Conservation (phyloP, 1,284 basidiomycete species). For the Flammula alnicola region DNA sequence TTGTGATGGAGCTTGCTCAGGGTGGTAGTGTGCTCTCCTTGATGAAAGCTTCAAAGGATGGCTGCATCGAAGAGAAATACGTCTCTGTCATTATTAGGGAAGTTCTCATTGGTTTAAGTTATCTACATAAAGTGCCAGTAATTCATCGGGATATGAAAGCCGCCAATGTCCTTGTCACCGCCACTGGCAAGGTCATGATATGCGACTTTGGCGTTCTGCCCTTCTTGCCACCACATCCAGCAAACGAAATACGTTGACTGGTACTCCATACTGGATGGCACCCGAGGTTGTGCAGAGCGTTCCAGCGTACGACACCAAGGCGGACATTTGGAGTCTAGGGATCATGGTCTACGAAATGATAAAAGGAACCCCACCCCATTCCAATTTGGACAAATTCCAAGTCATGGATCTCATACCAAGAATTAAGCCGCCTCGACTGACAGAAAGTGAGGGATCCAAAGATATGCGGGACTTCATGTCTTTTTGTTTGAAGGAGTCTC, state of each 20-base stretch:
- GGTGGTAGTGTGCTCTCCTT: constrained; percentile 95
- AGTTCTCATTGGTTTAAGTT: constrained; percentile 83
- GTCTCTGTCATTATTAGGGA: constrained; percentile 90
- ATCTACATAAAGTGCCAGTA: constrained; percentile 92
- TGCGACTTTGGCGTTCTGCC: constrained; percentile 98
- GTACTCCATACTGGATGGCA: constrained; percentile 99
- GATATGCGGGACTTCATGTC: constrained; percentile 92
- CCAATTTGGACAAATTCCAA: constrained; percentile 85
- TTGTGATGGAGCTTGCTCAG: constrained; percentile 97
- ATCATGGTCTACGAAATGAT: constrained; percentile 96
- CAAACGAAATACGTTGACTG: constrained; percentile 94
- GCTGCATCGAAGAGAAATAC: constrained; percentile 88
- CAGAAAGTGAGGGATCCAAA: constrained; percentile 79
- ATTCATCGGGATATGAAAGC: constrained; percentile 98
- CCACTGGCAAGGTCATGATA: constrained; percentile 87
- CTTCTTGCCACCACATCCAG: constrained; percentile 85
- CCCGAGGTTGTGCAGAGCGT: constrained; percentile 93
- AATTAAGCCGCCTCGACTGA: constrained; percentile 82
- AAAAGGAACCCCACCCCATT: constrained; percentile 91
- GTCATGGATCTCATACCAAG: constrained; percentile 93
- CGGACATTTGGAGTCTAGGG: constrained; percentile 96
- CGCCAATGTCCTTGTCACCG: constrained; percentile 91
- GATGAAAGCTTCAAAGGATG: constrained; percentile 83
- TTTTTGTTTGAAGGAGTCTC: constrained; percentile 84
- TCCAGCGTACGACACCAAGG: constrained; percentile 91